Evolutionary conservation across 225 moss, liverwort and hornwort genomes (phyloP).

Genomic region (Sphagnum contortum): DNA sequence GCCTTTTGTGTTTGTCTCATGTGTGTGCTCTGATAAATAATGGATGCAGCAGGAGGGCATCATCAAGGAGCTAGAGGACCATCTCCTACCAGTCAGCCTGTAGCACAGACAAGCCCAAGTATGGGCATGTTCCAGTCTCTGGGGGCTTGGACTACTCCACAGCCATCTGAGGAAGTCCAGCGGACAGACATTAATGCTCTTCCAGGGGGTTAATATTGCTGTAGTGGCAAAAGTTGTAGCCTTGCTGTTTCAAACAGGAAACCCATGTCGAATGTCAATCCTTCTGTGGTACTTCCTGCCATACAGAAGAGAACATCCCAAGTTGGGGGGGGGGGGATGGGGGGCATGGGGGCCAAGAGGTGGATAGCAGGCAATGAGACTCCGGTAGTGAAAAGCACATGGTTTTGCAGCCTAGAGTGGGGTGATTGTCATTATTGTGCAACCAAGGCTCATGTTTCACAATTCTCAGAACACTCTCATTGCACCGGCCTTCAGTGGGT

Average conservation of each 20-base stretch:
- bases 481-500: conserved; percentile 11
- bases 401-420: conserved; percentile 12
- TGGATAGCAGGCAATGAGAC: conserved; percentile 39
- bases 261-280: neutral
- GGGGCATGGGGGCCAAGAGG: neutral
- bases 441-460: conserved; percentile 3
- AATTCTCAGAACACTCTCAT: conserved; percentile 15
- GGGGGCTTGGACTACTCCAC: conserved; percentile 33
- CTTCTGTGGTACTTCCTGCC: neutral
- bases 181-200: conserved; percentile 57
- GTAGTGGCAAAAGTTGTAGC: neutral
- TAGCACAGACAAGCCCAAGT: conserved; percentile 23
- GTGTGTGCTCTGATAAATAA: no score
- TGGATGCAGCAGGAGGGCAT: conserved; percentile 31
- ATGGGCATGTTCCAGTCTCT: conserved; percentile 23
- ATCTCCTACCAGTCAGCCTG: conserved; percentile 32
- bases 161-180: conserved; percentile 25
- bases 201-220: conserved; percentile 40
- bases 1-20: conserved; percentile 1
- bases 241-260: conserved; percentile 17
- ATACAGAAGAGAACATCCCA: neutral
- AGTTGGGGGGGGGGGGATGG: no score
- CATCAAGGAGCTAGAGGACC: conserved; percentile 32
- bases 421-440: conserved; percentile 11
- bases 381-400: conserved; percentile 24